Conservation (phyloP, 306 rosid genomes). For the Trifolium repens region DNA sequence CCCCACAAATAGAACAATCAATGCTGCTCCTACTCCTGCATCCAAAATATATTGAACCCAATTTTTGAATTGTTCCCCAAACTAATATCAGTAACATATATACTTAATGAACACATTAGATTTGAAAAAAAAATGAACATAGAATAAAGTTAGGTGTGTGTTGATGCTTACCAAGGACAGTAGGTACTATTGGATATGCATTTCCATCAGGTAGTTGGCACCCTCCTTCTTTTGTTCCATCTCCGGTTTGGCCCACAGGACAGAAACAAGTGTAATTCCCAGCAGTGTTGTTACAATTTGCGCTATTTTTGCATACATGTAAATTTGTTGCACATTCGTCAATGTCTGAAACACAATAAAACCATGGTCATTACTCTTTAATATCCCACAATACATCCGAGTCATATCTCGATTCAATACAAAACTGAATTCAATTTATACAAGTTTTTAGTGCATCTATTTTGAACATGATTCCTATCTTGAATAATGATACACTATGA, state of each 20-base stretch:
- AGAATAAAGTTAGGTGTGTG: not conserved
- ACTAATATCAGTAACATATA: not conserved
- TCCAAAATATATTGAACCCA: not conserved
- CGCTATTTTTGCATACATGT: not conserved
- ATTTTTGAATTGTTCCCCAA: not conserved
- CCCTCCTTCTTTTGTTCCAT: conserved; percentile 7
- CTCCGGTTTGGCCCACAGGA: not conserved
- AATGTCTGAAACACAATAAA: conserved; percentile 23
- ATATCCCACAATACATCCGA: too few species aligned
- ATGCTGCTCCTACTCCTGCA: conserved; percentile 18
- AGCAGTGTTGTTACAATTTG: not conserved
- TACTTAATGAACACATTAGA: not conserved
- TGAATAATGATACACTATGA: too few species aligned
- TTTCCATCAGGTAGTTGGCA: not conserved
- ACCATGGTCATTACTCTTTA: not conserved
- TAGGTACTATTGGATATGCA: not conserved
- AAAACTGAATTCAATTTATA: too few species aligned
- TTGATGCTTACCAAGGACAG: conserved; percentile 3
- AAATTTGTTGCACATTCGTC: conserved; percentile 8
- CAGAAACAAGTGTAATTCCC: conserved; percentile 18
- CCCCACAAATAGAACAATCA: conserved; percentile 4
- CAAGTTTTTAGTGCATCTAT: too few species aligned
- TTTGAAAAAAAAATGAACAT: not conserved
- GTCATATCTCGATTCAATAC: too few species aligned
- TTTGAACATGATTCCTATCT: not conserved